Base-by-base conservation (phyloP, 179 eudicot species). In the Pouteria campechiana region DNA sequence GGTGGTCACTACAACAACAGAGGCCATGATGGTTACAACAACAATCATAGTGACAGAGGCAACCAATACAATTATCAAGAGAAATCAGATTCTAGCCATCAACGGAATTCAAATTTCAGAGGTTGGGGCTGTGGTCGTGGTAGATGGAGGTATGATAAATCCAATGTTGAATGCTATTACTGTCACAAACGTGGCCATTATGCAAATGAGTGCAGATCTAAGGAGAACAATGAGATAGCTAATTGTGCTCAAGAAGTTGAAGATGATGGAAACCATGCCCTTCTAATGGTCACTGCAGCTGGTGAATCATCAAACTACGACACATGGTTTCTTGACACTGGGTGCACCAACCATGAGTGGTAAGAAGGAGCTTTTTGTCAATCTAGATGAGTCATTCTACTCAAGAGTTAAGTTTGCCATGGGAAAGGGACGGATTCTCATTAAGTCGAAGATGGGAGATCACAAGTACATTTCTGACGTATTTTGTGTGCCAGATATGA, bases 401-500 rank as follows among this genome's bases (percentile, higher is more conserved):
- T 15, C 9, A 0, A 11, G 10, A 2, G 10, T 9, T 10, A 25
- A 19, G 2, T 14, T 14, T 7, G 32, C 23, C 0, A 20, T 40
- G 27, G 44, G 27, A 40, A 40, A 40, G 24, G 14, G 44, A 2
- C 10, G 13, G 4, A 22, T 40, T 19, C 4, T 19, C 2, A 40
- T 40, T 1, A 40, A 19, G 13, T 19, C 17, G 12, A 40, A 20
- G 44, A 40, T 10, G 21, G 27, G 27, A 5, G 25, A 19, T 40
- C n/a, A n/a, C n/a, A n/a, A n/a, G n/a, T n/a, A n/a, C n/a, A n/a
- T n/a, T n/a, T n/a, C n/a, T n/a, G n/a, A n/a, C n/a, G n/a, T n/a
- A n/a, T 24, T 43, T 10, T 43, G 27, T 43, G 32, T 43, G 15
- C 47, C 32, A 43, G 10, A 25, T 1, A 23, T 43, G 47, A 43